Conservation (phyloP, 176 grass and related monocot genomes). For the Zoysia pacifica region DNA sequence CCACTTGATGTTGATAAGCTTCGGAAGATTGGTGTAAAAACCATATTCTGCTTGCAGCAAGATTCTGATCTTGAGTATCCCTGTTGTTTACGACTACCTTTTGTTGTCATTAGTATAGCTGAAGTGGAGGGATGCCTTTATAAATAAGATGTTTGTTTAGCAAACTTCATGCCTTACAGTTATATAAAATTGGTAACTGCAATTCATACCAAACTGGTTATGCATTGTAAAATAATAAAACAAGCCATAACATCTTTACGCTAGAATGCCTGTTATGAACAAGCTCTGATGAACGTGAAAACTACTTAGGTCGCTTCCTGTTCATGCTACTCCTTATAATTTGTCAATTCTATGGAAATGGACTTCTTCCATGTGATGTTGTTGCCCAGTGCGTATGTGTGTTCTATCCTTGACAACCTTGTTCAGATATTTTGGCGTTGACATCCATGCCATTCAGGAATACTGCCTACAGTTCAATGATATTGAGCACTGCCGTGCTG, state of each 20-base stretch:
- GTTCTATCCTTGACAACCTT: conserved; percentile 48
- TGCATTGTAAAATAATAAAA: background rate
- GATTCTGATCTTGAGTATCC: conserved; percentile 95
- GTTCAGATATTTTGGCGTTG: conserved; percentile 89
- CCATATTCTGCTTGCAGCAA: conserved; percentile 96
- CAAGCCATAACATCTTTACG: background rate
- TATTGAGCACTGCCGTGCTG: conserved; percentile 81
- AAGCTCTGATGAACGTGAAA: background rate
- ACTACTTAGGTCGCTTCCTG: background rate
- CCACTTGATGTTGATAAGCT: conserved; percentile 91
- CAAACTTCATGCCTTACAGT: background rate
- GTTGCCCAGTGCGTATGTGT: conserved; percentile 13
- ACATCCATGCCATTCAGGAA: conserved; percentile 77
- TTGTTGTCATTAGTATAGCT: background rate
- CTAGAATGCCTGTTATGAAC: background rate
- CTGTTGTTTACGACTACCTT: background rate
- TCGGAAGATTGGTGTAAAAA: conserved; percentile 84
- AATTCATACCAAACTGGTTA: background rate
- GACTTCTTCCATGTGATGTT: background rate
- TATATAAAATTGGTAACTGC: background rate
- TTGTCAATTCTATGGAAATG: background rate
- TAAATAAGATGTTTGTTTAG: background rate
- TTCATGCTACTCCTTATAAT: background rate
- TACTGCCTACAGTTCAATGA: conserved; percentile 72
- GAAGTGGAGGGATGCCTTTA: background rate